phyloP scores from a whole-genome alignment of 345 rosid genomes.

The Citrus maxima region DNA sequence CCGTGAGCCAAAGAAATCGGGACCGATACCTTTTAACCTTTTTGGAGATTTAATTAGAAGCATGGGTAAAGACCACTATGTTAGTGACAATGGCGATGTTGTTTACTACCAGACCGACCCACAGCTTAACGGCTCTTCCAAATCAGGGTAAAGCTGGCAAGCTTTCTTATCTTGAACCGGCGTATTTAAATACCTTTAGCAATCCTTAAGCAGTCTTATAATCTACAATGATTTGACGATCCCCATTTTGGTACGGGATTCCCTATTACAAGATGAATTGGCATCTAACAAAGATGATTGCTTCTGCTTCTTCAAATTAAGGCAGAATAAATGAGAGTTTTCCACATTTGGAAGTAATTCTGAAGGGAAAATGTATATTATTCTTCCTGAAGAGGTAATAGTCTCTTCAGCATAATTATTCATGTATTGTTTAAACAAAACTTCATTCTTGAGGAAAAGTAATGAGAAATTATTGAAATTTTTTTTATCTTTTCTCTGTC shows the following conservation, averaged over 20 bases:
- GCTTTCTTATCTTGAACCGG: not conserved
- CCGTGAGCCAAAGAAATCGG: slow-evolving; percentile 45
- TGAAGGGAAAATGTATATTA: not conserved
- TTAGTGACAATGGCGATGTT: slow-evolving; percentile 42
- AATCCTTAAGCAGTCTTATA: not conserved
- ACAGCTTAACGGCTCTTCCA: slow-evolving; percentile 5
- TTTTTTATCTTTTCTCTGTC: not conserved
- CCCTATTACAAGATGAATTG: not conserved
- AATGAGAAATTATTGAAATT: not conserved
- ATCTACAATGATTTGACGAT: not conserved
- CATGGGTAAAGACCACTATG: slow-evolving; percentile 46
- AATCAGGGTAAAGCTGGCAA: not conserved
- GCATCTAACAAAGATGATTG: not conserved
- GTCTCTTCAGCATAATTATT: not conserved
- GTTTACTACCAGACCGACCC: slow-evolving; percentile 41
- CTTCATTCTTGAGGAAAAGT: not conserved
- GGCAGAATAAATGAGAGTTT: not conserved
- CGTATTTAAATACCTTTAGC: not conserved
- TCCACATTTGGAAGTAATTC: not conserved
- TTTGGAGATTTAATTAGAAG: slow-evolving; percentile 33
- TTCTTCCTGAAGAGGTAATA: not conserved
- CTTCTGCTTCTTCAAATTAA: not conserved
- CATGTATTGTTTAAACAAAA: not conserved
- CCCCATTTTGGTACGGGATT: not conserved
- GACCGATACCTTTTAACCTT: slow-evolving; percentile 43